Base-by-base conservation (phyloP, 2,329 filamentous ascomycete genomes). In the Furcasterigmium sp. region DNA sequence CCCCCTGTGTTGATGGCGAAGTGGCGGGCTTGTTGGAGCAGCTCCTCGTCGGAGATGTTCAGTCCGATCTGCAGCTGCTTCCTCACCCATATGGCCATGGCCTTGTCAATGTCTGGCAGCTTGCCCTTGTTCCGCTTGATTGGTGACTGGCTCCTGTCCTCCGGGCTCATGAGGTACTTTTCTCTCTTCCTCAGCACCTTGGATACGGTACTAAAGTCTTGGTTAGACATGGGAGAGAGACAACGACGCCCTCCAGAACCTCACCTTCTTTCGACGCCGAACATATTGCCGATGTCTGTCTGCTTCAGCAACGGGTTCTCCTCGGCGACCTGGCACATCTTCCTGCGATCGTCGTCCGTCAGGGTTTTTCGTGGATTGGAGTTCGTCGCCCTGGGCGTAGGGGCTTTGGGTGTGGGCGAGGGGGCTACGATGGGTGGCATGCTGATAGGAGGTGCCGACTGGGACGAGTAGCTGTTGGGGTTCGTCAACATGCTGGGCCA, bases 221-320 rank as follows among this genome's bases (percentile, higher is more conserved):
- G 41, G 58, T 65, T 55, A 66, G 57, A 37, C 10, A 18, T 9
- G 5, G 18, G 19, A n/a, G n/a, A 25, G 19, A 21, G 21, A 17
- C 14, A 20, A 37, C 18, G 6, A 21, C 20, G 14, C 4, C n/a
- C 21, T 28, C n/a, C 25, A 32, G 17, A 50, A 50, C 43, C 69
- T 63, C 82, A 97, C 93, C 93, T 97, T 84, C 93, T 75, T 69
- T 98, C 93, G 41, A 98, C 93, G 28, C 91, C 91, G 67, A 98
- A 98, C 61, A 90, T 82, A 46, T 84, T 85, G 67, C 93, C 93
- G 66, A 98, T 98, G 59, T 97, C 91, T 15, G 90, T 93, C 69
- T 98, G 93, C 67, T 95, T 95, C 37, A 89, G 84, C 39, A 81
- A 84, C 18, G 91, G 93, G 59, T 97, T 84, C 49, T 95, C 85